phyloP scores from a whole-genome alignment of 139 green algal species.

The Chlorella ohadii region DNA sequence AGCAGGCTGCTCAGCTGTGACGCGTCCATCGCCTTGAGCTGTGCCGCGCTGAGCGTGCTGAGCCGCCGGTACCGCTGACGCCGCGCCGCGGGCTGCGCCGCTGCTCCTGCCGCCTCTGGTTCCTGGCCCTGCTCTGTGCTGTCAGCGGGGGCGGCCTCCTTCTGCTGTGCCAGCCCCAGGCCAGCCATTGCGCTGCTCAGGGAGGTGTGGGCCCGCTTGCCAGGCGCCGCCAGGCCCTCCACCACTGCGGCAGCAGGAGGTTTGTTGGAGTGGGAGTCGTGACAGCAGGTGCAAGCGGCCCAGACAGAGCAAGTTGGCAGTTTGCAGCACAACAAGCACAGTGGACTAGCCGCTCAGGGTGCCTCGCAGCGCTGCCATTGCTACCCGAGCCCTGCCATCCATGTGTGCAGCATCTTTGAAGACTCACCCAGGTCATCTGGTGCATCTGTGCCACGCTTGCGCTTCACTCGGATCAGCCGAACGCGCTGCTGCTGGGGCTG shows the following conservation, averaged over 20 bases:
- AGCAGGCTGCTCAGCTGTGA: slow-evolving; percentile 30
- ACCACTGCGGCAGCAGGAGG: slow-evolving; percentile 22
- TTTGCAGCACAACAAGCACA: no score
- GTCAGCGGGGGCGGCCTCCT: not conserved
- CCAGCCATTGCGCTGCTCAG: slow-evolving; percentile 6
- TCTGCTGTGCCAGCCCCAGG: slow-evolving; percentile 7
- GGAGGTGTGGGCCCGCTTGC: slow-evolving; percentile 24
- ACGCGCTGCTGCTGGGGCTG: not conserved
- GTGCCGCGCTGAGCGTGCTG: slow-evolving; percentile 37
- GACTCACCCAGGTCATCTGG: slow-evolving; percentile 40
- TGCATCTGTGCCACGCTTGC: slow-evolving; percentile 31
- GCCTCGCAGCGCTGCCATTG: no score
- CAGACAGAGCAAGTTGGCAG: no score
- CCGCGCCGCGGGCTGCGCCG: not conserved
- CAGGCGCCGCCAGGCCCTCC: slow-evolving; percentile 1
- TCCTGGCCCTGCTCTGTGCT: not conserved
- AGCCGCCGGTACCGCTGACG: slow-evolving; percentile 29
- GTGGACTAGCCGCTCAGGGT: no score
- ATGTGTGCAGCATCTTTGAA: no score
- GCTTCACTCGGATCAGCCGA: slow-evolving; percentile 37
- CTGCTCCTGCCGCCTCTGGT: not conserved
- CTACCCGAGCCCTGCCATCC: no score
- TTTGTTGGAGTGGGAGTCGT: no score
- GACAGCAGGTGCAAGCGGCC: no score
- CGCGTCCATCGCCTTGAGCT: slow-evolving; percentile 24